Evolutionary conservation across 805 yeast species (phyloP), one percentile per base, ranked within the genome.

Genomic region (Torulaspora delbrueckii): DNA sequence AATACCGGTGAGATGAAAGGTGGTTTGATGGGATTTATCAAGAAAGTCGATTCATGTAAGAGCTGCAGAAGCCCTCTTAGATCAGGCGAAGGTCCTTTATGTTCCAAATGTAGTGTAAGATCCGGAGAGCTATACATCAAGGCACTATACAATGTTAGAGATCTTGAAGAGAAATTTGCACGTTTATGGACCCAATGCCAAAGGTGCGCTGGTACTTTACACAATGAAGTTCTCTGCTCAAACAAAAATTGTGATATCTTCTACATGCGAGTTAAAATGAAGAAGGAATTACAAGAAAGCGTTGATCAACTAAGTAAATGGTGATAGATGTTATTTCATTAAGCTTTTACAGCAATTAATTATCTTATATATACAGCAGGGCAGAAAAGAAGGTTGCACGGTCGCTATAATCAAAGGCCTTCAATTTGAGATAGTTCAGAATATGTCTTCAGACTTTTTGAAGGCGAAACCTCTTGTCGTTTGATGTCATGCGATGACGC

Each of bases 131-230:
- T 90, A 22, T 93, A 88, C 59, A 81, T 88, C n/a, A 79, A 81
- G 47, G 89, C 93, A 8, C 68, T 93, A 38, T 83, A 86, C 3
- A 82, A 79, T 48, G 81, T 90, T 74, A 84, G 88, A 61, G 81
- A 79, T 35, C 68, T 91, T 48, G 96, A 93, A 62, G 77, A 79
- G 48, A 82, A 84, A 55, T 93, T 88, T 58, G 82, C 96, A 2
- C 73, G 95, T 53, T 69, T 93, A 51, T 93, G 99, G 99, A 91
- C 98, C 0, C 96, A 93, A 62, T 95, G 99, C 64, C 99, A 93
- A 69, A 73, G 97, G 48, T 93, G 99, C 66, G 97, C 95, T 57
- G 98, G 98, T 0, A 86, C 93, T 22, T 70, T 95, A 44, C 97
- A 93, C 58, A 96, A 89, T 66, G 98, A 93, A 56, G 98, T 93